A percentile compares a stretch with the other conserved stretches of the same genome.
phyloP scores from a whole-genome alignment of 1,284 basidiomycete species.

The Pseudozyma sp. region DNA sequence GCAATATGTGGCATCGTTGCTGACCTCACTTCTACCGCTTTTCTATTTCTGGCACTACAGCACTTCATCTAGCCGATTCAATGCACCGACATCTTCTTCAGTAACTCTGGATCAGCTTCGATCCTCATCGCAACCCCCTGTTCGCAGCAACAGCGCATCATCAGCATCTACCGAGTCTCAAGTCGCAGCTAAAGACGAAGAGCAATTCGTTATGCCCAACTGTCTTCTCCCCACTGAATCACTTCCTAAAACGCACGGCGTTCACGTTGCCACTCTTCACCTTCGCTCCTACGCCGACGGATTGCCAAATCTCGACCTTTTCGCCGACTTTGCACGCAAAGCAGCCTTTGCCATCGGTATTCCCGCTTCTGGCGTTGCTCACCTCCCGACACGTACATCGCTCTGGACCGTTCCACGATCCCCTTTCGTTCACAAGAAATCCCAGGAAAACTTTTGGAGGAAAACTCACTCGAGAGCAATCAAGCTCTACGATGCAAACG shows the following conservation, averaged over 20 bases:
- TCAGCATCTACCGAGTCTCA: neutral
- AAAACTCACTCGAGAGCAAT: slow-evolving; percentile 84
- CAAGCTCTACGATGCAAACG: slow-evolving; percentile 90
- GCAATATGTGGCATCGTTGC: neutral
- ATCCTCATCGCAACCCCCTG: neutral
- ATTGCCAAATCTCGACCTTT: slow-evolving; percentile 78
- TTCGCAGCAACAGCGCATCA: neutral
- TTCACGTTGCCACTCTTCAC: slow-evolving; percentile 86
- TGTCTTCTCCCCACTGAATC: slow-evolving; percentile 44
- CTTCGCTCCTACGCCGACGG: slow-evolving; percentile 77
- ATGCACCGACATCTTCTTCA: slow-evolving; percentile 32
- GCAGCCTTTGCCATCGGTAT: slow-evolving; percentile 86
- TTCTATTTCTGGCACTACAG: slow-evolving; percentile 3
- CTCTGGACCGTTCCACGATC: slow-evolving; percentile 88
- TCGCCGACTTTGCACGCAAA: slow-evolving; percentile 85
- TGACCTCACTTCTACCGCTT: too few relatives aligned
- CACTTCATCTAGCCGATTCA: slow-evolving; percentile 23
- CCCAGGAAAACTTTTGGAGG: slow-evolving; percentile 94
- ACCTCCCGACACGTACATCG: slow-evolving; percentile 80
- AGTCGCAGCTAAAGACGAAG: slow-evolving; percentile 14
- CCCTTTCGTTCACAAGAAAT: slow-evolving; percentile 94
- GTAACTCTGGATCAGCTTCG: slow-evolving; percentile 38
- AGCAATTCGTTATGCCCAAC: slow-evolving; percentile 40
- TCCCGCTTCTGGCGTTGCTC: slow-evolving; percentile 78
- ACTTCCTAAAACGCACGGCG: slow-evolving; percentile 73